Evolutionary conservation across 169 alveolate genomes (phyloP).

Genomic region (Condylostoma magnum): DNA sequence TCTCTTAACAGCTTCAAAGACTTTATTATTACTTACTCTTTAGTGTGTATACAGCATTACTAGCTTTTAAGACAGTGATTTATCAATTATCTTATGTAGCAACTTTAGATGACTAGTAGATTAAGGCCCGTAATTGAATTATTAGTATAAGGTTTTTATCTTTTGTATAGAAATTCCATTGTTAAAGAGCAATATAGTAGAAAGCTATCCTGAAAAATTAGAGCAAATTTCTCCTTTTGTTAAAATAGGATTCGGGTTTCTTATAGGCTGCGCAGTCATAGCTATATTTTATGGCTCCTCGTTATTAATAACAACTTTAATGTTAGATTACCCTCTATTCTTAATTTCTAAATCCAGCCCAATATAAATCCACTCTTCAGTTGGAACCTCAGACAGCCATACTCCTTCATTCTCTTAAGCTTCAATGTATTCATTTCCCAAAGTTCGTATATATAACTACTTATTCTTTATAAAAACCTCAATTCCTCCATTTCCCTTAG

Average conservation of each 20-base stretch:
- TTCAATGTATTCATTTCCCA: conserved; percentile 26
- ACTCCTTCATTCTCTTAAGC: conserved; percentile 38
- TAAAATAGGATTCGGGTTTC: not conserved
- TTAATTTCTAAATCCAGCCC: conserved; percentile 46
- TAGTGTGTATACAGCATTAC: not conserved
- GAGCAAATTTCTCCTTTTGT: not conserved
- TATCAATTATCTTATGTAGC: not conserved
- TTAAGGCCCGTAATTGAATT: conserved; percentile 1
- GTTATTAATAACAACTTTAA: conserved; percentile 42
- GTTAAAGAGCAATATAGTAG: conserved; percentile 4
- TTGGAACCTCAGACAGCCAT: conserved; percentile 36
- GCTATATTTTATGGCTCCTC: conserved; percentile 34
- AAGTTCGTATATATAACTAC: conserved; percentile 36
- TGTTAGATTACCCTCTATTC: conserved; percentile 17
- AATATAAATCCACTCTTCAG: conserved; percentile 46
- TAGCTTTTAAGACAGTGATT: not conserved
- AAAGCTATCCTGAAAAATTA: not conserved
- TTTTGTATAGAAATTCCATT: not conserved
- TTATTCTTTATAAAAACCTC: conserved; percentile 49
- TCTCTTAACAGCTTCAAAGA: conserved; percentile 1
- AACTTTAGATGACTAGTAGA: not conserved
- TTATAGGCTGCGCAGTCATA: conserved; percentile 37
- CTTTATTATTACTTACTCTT: not conserved
- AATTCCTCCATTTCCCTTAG: conserved; percentile 50
- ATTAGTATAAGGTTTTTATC: conserved; percentile 14